These are phyloP conservation scores for Henckelia pumila DNA, from an alignment of 257 asterid species.

Conservation along the genomic window DNA sequence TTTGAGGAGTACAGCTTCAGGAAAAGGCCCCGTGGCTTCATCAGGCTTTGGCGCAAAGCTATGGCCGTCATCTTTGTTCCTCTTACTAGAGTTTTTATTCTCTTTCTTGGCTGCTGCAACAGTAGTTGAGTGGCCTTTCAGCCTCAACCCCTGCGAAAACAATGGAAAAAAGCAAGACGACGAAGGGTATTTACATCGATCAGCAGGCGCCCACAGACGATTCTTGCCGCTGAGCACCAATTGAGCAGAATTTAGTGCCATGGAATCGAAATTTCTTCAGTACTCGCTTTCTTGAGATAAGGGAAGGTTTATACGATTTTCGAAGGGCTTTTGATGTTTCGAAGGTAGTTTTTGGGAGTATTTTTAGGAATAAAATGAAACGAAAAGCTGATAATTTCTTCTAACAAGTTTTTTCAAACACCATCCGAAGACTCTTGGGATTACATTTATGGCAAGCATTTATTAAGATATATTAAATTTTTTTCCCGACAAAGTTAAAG, in stretches of 20 bases:
- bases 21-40: conserved; percentile 86
- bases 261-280: conserved; percentile 9
- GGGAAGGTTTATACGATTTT: background rate
- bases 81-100: conserved; percentile 24
- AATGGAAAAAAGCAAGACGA: conserved; percentile 29
- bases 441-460: too few relatives aligned
- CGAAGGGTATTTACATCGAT: conserved; percentile 25
- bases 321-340: too few relatives aligned
- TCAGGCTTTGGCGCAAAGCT: conserved; percentile 68
- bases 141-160: conserved; percentile 36
- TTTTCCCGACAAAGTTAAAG: too few relatives aligned
- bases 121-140: conserved; percentile 30
- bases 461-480: too few relatives aligned
- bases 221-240: conserved; percentile 15
- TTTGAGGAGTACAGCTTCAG: conserved; percentile 81
- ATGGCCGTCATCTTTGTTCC: conserved; percentile 48
- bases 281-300: background rate
- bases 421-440: too few relatives aligned
- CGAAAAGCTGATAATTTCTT: too few relatives aligned
- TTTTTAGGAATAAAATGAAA: too few relatives aligned
- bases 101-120: conserved; percentile 55
- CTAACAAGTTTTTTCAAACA: too few relatives aligned
- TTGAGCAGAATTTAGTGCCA: conserved; percentile 32
- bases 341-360: too few relatives aligned
- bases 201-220: conserved; percentile 26